Percentiles rank a stretch among this genome's conserved stretches.
These are phyloP conservation scores for Sporothrix pallida DNA, from an alignment of 2,329 filamentous ascomycete genomes.

Conservation along the genomic window DNA sequence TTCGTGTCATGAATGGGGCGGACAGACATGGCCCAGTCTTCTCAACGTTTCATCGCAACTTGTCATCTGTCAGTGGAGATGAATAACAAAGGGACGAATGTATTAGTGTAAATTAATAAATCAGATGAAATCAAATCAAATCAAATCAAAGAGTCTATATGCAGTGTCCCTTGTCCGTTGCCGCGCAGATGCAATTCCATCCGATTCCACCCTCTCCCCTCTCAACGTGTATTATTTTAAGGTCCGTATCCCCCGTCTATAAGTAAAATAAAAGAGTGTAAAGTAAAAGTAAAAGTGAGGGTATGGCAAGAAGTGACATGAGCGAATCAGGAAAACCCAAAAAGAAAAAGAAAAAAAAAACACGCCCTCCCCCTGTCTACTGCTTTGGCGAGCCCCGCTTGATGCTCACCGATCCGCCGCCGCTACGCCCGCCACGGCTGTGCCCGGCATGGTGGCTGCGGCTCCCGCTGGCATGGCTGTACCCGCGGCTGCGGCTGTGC, in stretches of 20 bases:
- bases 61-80: too few relatives aligned
- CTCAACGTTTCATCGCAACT: too few relatives aligned
- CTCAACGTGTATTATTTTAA: too few relatives aligned
- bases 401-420: conserved; percentile 6
- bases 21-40: too few relatives aligned
- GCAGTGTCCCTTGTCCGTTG: not conserved
- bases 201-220: not conserved
- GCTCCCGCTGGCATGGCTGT: not conserved
- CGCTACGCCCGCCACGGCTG: not conserved
- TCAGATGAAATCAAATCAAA: not conserved
- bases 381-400: conserved; percentile 21
- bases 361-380: not conserved
- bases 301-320: not conserved
- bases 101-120: too few relatives aligned
- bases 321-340: too few relatives aligned
- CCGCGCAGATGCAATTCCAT: not conserved
- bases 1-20: too few relatives aligned
- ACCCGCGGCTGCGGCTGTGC: not conserved
- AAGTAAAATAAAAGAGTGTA: not conserved
- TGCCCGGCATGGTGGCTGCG: not conserved
- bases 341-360: not conserved
- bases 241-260: not conserved
- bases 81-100: too few relatives aligned
- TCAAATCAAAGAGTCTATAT: conserved; percentile 7
- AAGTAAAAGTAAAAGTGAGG: not conserved